Base-by-base conservation (phyloP, 768 basidiomycete genomes). In the Peribolospora kevripleyi region DNA sequence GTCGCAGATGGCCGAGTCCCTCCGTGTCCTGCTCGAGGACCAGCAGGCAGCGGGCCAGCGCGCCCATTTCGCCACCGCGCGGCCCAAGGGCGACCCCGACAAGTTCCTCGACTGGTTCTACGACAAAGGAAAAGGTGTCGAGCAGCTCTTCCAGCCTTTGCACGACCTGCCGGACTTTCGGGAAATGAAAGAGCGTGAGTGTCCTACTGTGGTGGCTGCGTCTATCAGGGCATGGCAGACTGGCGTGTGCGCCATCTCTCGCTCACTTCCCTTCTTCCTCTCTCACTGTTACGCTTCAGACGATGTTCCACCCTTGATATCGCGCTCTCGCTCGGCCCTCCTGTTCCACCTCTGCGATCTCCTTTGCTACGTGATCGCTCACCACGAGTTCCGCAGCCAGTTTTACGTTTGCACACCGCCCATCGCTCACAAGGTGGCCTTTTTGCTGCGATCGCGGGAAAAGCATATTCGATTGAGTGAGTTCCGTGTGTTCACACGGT, bases 101-200 rank as follows among this genome's bases (percentile, higher is more conserved):
- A 76, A 78, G 55, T 98, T 88, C 71, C 72, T 90, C 64, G 82
- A 88, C 45, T 85, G 86, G 66, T 91, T 95, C 68, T 95, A 95
- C 70, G 85, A 86, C 67, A 72, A 76, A 25, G 25, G 25, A 25
- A 48, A 55, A 60, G 84, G 81, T 64, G 71, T 81, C 57, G 69
- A 74, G n/a, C 73, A 74, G n/a, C 70, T 98, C 52, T 81, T 86
- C 70, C 77, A 76, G 64, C 90, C 93, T 5, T 69, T 93, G 47
- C 65, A 66, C n/a, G 70, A 84, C 54, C 70, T 93, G 37, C 76
- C 82, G 3, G 82, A 25, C 25, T 25, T 25, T 25, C 25, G 25
- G 25, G 25, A 25, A 1, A 25, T 25, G 56, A 73, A 25, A 25
- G 25, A 25, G 25, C 25, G 25, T 25, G 25, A 25, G 25, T 25